Evolutionary conservation across 176 grass and related monocot genomes (phyloP).

Genomic region (Musa acuminata): DNA sequence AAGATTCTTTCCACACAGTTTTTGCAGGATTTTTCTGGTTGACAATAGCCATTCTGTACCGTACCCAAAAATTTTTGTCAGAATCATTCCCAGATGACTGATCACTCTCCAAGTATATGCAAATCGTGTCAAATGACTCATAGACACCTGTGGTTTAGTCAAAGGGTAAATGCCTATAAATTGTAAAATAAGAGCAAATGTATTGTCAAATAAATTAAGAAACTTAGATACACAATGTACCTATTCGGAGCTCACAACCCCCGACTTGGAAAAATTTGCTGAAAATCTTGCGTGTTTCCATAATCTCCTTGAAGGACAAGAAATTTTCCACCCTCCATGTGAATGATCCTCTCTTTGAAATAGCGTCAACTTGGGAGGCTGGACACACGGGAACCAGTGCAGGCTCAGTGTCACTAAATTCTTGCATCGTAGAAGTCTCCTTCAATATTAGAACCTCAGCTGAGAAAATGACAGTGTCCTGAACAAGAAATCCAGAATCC

Average conservation of each 20-base stretch:
- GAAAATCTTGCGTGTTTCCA: slow-evolving; percentile 95
- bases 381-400: slow-evolving; percentile 35
- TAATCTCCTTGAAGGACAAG: slow-evolving; percentile 92
- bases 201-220: slow-evolving; percentile 14
- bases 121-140: slow-evolving; percentile 89
- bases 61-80: slow-evolving; percentile 97
- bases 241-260: slow-evolving; percentile 96
- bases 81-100: slow-evolving; percentile 79
- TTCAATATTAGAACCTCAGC: slow-evolving; percentile 92
- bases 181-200: slow-evolving; percentile 5
- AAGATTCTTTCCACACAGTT: slow-evolving; percentile 91
- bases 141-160: slow-evolving; percentile 59
- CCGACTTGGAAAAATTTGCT: slow-evolving; percentile 94
- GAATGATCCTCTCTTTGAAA: slow-evolving; percentile 48
- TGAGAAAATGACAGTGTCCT: slow-evolving; percentile 78
- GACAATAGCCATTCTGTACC: slow-evolving; percentile 81
- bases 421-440: slow-evolving; percentile 70
- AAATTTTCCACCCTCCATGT: slow-evolving; percentile 99
- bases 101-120: slow-evolving; percentile 98
- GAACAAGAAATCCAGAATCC: slow-evolving; percentile 81
- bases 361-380: slow-evolving; percentile 44
- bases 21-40: slow-evolving; percentile 80
- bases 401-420: slow-evolving; percentile 39
- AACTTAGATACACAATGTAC: slow-evolving; percentile 30
- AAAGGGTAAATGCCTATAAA: not conserved